Conservation (phyloP, 2,329 filamentous ascomycete genomes). For the Acephala macrosclerotiorum region DNA sequence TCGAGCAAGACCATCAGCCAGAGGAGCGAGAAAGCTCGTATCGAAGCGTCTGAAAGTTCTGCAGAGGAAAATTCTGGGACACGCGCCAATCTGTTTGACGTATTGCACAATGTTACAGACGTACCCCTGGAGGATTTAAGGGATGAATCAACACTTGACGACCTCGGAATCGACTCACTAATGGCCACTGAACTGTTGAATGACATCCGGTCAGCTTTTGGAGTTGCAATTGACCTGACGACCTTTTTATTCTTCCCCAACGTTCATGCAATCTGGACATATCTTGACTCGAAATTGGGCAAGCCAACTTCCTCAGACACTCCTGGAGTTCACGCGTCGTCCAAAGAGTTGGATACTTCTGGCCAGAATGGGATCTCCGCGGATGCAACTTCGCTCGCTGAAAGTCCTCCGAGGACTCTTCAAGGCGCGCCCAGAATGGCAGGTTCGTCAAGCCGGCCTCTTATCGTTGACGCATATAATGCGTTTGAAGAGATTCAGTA, state of each 20-base stretch:
- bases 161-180: slow-evolving; percentile 19
- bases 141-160: slow-evolving; percentile 5
- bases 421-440: no score
- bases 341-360: neutral
- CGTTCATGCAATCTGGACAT: neutral
- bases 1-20: no score
- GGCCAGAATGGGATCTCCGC: neutral
- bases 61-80: neutral
- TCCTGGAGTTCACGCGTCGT: neutral
- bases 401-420: no score
- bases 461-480: no score
- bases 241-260: slow-evolving; percentile 5
- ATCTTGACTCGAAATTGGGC: slow-evolving; percentile 16
- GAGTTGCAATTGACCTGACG: slow-evolving; percentile 9
- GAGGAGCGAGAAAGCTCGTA: neutral
- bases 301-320: neutral
- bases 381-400: no score
- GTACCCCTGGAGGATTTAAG: slow-evolving; percentile 6
- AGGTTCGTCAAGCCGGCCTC: no score
- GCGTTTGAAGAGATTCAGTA: slow-evolving; percentile 15
- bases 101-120: slow-evolving; percentile 10
- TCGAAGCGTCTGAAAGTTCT: neutral
- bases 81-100: neutral
- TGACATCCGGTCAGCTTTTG: slow-evolving; percentile 16
- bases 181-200: slow-evolving; percentile 17